Evolutionary conservation across 2,329 filamentous ascomycete genomes (phyloP), one percentile per base, ranked within the genome.

Genomic region (Aspergillus sp.): DNA sequence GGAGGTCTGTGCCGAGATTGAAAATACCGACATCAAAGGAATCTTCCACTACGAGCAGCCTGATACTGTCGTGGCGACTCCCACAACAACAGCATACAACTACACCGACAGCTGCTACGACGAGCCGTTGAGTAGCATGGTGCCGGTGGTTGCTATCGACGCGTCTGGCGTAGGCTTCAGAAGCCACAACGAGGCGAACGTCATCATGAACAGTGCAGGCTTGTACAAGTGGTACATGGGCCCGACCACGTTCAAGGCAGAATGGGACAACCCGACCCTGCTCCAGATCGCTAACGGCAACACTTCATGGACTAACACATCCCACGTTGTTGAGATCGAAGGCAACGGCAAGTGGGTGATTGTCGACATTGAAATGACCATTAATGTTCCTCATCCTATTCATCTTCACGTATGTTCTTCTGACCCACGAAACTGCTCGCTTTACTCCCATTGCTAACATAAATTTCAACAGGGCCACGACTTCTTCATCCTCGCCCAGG

Each of bases 211-310:
- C 39, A 19, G 13, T 10, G 39, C 39, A 6, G 39, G 39, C 39
- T 10, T 42, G 39, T 42, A 42, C n/a, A 42, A 42, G n/a, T 42
- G 39, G 39, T 42, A 42, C 39, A 42, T 42, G 39, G 39, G 39
- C 2, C 39, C 39, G 8, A 42, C 39, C 8, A 42, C 39, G 8
- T 42, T 42, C 17, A 42, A 42, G 17, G 39, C 39, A 17, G 39
- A 42, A 17, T 42, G 39, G 39, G 8, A 42, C 39, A 42, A 42
- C 8, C 39, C 39, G 8, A 42, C 39, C 2, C 10, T 42, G 8
- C 39, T 42, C 5, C 39, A 42, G 39, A 42, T 42, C 3, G 39
- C 39, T 3, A 21, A 42, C 17, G 39, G 39, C 7, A 42, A 42
- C 39, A 42, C 39, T 4, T 19, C 39, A 7, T 42, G 39, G 39